Percentiles rank a stretch among this genome's conserved stretches.
These are phyloP conservation scores for Colletotrichum tabaci DNA, from an alignment of 2,329 filamentous ascomycete genomes.

Conservation along the genomic window DNA sequence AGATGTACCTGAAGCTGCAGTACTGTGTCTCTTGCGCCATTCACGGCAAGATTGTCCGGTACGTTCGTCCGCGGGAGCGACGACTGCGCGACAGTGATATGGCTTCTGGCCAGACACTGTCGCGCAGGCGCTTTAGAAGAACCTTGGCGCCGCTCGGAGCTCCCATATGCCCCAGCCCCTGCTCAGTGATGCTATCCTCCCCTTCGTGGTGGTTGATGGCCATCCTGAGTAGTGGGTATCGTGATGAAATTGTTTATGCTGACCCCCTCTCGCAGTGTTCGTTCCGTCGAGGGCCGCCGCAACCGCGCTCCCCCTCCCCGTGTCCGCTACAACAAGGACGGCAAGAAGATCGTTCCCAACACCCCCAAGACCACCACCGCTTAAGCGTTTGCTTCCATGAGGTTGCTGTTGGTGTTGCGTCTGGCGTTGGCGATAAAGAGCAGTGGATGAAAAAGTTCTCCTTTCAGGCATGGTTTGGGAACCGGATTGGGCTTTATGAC, in stretches of 20 bases:
- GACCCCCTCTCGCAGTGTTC: slow-evolving; percentile 79
- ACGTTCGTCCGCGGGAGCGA: slow-evolving; percentile 77
- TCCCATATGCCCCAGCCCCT: slow-evolving; percentile 14
- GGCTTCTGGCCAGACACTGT: slow-evolving; percentile 42
- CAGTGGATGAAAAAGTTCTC: slow-evolving; percentile 42
- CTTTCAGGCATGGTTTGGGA: slow-evolving; percentile 43
- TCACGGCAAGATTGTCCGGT: slow-evolving; percentile 99
- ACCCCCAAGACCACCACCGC: slow-evolving; percentile 73
- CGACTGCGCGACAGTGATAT: slow-evolving; percentile 63
- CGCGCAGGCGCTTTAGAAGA: slow-evolving; percentile 70
- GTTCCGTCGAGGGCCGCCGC: slow-evolving; percentile 95
- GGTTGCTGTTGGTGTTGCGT: background rate
- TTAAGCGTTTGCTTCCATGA: slow-evolving; percentile 12
- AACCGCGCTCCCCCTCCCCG: slow-evolving; percentile 98
- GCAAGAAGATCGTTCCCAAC: slow-evolving; percentile 97
- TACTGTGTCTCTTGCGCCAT: slow-evolving; percentile 99
- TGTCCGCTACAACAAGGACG: slow-evolving; percentile 99
- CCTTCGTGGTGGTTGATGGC: background rate
- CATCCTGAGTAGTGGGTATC: slow-evolving; percentile 19
- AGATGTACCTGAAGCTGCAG: slow-evolving; percentile 99
- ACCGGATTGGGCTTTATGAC: slow-evolving; percentile 41
- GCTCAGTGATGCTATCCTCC: background rate
- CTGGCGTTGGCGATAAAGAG: slow-evolving; percentile 24
- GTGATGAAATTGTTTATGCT: slow-evolving; percentile 48
- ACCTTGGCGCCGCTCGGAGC: slow-evolving; percentile 68